Evolutionary conservation across 306 rosid species (phyloP).

Genomic region (barrel medic (Medicago truncatula)): MtrunA17r5.0-ANR NC_053049.1:34976001-34976500

Average conservation of each 20-base stretch:
- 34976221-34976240: neutral
- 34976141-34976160: neutral
- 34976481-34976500: constrained; percentile 43
- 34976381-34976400: constrained; percentile 16
- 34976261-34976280: neutral
- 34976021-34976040: constrained; percentile 58
- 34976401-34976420: neutral
- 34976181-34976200: neutral
- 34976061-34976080: neutral
- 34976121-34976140: neutral
- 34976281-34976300: neutral
- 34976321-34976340: constrained; percentile 27
- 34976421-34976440: constrained; percentile 26
- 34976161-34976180: neutral
- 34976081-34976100: neutral
- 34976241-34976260: neutral
- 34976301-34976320: neutral
- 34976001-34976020: constrained; percentile 73
- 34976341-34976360: neutral
- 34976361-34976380: constrained; percentile 18
- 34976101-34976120: constrained; percentile 11
- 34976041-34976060: constrained; percentile 43
- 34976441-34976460: constrained; percentile 72
- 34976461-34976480: constrained; percentile 83
- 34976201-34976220: neutral